Evolutionary conservation across 2,329 filamentous ascomycete species (phyloP), one percentile per base, ranked within the genome.

Genomic region (Chalara sp.): DNA sequence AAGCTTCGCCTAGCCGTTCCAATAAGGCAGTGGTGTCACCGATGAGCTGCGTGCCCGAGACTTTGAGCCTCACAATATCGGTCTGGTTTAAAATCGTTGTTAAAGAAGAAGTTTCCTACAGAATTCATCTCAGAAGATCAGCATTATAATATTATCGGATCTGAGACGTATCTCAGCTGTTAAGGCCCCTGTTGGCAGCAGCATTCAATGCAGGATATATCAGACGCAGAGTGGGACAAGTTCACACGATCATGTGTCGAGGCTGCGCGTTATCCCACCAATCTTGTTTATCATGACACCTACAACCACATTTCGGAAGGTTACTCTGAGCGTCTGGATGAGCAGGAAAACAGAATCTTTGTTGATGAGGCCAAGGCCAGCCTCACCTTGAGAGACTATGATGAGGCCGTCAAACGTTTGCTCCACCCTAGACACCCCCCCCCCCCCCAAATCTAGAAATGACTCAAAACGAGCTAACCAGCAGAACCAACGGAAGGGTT

Each of bases 301-400:
- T 52, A 44, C 31, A 39, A 48, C 5, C 40, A 52, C 43, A 47
- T 13, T 48, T 47, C 52, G 13, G 30, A 49, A 33, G 41, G 29
- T n/a, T 56, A 54, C 32, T 29, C 29, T 46, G 32, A 49, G 21
- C 44, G 51, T 5, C 52, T 56, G 29, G 43, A 54, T 42, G 33
- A 47, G 13, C 40, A 44, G 30, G 53, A 52, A 37, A 28, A 21
- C 6, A 21, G 33, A 10, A 33, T 56, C 8, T 56, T 56, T 31
- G 47, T 32, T n/a, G 35, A 31, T 31, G 46, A 54, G 12, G n/a
- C 13, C 3, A 47, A 49, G 33, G 48, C 41, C 4, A 41, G 40
- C 44, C 31, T 56, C 6, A 31, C 37, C 29, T 37, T 56, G n/a
- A 50, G 45, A 42, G 55, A 60, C 21, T 59, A 53, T 46, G 53